Percentiles rank a stretch among this genome's conserved stretches.
Evolutionary conservation across 1,139 yeast genomes (phyloP).

Genomic region (Yarrowia galli): DNA sequence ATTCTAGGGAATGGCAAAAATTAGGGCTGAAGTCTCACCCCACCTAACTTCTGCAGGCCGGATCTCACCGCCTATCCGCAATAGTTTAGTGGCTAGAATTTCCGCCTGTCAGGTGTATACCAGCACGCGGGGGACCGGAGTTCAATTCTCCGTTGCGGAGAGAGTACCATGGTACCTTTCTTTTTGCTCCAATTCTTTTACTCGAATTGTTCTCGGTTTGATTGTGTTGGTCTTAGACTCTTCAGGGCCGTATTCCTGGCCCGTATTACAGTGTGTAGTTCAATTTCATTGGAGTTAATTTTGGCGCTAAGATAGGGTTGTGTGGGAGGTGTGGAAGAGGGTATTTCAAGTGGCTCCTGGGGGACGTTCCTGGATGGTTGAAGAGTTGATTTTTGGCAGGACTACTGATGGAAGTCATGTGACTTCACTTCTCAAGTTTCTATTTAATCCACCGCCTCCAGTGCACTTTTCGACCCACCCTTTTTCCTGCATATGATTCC

Average conservation of each 20-base stretch:
- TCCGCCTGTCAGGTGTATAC: too few relatives aligned
- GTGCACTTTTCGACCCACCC: too few relatives aligned
- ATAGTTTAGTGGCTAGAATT: conserved; percentile 14
- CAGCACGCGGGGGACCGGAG: too few relatives aligned
- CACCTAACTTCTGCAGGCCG: not conserved
- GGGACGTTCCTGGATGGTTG: too few relatives aligned
- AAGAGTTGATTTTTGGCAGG: not conserved
- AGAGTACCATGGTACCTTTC: not conserved
- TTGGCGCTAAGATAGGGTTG: not conserved
- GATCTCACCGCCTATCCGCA: conserved; percentile 19
- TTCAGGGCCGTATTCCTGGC: not conserved
- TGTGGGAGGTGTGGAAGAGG: not conserved
- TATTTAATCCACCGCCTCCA: too few relatives aligned
- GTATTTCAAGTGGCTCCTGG: too few relatives aligned
- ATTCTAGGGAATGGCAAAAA: not conserved
- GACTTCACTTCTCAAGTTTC: too few relatives aligned
- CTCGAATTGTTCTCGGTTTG: not conserved
- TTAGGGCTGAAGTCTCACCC: not conserved
- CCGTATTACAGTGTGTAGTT: not conserved
- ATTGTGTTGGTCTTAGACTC: too few relatives aligned
- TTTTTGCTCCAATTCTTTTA: not conserved
- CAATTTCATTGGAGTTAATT: not conserved
- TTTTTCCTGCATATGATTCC: too few relatives aligned
- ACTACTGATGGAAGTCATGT: too few relatives aligned
- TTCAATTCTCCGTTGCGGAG: conserved; percentile 9